Percentiles rank a stretch among this genome's conserved stretches.
These are phyloP conservation scores for Flaveria linearis DNA, from an alignment of 129 eudicot genomes.

Conservation along the genomic window DNA sequence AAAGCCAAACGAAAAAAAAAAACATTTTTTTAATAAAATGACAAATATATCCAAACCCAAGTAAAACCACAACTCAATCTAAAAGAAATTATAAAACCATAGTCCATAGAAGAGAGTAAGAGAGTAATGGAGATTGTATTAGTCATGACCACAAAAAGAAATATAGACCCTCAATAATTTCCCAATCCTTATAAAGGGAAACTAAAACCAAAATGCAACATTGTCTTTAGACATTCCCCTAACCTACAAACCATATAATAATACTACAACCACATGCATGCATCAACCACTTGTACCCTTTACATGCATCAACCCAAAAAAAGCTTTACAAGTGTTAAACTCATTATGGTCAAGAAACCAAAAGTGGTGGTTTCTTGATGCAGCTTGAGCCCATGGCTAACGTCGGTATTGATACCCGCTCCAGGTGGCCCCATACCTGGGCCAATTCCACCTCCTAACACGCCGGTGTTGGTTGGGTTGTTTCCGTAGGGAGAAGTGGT, in stretches of 20 bases:
- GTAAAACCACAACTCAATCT: too few species aligned
- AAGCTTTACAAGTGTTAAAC: conserved; percentile 21
- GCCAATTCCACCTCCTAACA: conserved; percentile 35
- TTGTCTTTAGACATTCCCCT: conserved; percentile 14
- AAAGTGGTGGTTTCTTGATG: conserved; percentile 18
- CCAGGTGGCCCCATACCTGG: conserved; percentile 28
- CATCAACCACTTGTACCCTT: not conserved
- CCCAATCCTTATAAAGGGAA: too few species aligned
- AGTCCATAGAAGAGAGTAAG: not conserved
- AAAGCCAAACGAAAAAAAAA: too few species aligned
- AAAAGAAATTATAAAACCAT: too few species aligned
- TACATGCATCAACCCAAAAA: conserved; percentile 36
- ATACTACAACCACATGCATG: not conserved
- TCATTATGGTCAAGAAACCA: conserved; percentile 19
- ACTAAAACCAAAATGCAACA: conserved; percentile 32
- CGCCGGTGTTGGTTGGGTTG: conserved; percentile 41
- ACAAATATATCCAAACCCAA: too few species aligned
- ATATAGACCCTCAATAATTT: too few species aligned
- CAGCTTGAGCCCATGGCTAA: conserved; percentile 29
- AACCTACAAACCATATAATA: not conserved
- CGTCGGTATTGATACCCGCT: conserved; percentile 28
- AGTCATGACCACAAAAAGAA: too few species aligned
- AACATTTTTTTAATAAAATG: too few species aligned
- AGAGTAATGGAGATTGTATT: too few species aligned
- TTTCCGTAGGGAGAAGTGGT: conserved; percentile 38